phyloP scores from a whole-genome alignment of 1,139 yeast genomes.

The Trichomonascaceae sp. region DNA sequence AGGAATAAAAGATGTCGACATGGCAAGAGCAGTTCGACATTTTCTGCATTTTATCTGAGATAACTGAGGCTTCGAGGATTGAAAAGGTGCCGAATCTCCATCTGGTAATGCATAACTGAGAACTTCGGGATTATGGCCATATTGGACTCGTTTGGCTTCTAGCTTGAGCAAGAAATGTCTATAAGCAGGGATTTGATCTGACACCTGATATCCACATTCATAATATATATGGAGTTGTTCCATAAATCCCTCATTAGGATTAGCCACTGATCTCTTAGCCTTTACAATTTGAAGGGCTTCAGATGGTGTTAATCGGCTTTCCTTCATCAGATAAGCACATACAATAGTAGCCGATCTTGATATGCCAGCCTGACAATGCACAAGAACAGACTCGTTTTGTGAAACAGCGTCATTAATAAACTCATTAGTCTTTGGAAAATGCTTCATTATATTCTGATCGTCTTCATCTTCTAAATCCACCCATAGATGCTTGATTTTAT shows the following conservation, averaged over 20 bases:
- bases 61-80: not conserved
- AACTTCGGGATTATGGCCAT: conserved; percentile 23
- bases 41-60: conserved; percentile 30
- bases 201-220: conserved; percentile 40
- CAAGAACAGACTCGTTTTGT: conserved; percentile 29
- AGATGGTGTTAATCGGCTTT: conserved; percentile 50
- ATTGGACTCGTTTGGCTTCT: conserved; percentile 30
- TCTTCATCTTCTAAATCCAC: conserved; percentile 63
- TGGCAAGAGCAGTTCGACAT: conserved; percentile 29
- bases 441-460: conserved; percentile 56
- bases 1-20: conserved; percentile 22
- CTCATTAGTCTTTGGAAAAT: conserved; percentile 52
- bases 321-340: conserved; percentile 74
- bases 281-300: conserved; percentile 69
- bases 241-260: conserved; percentile 74
- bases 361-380: conserved; percentile 69
- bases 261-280: conserved; percentile 50
- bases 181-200: conserved; percentile 38
- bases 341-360: conserved; percentile 72
- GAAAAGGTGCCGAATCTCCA: not conserved
- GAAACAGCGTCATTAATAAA: conserved; percentile 62
- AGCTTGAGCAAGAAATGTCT: conserved; percentile 46
- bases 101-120: conserved; percentile 12
- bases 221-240: conserved; percentile 64
- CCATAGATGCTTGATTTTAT: conserved; percentile 50